Evolutionary conservation across 768 basidiomycete genomes (phyloP), one percentile per base, ranked within the genome.

Genomic region (Symmetrospora coprosmae): DNA sequence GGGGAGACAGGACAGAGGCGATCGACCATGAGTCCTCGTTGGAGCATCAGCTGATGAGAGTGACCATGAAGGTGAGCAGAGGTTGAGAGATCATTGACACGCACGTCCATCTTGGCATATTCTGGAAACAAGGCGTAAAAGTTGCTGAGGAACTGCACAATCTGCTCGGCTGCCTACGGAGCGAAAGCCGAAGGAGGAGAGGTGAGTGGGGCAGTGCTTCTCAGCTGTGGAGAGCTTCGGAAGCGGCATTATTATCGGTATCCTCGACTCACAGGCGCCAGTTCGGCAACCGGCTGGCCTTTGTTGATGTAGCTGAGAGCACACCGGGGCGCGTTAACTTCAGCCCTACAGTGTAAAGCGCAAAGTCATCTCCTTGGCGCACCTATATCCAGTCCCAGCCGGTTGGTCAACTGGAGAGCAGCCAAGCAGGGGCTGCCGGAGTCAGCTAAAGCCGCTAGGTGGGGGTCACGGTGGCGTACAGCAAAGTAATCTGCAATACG

Each of bases 51-150:
- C n/a, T n/a, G n/a, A n/a, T n/a, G n/a, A n/a, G n/a, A n/a, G n/a
- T n/a, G n/a, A n/a, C n/a, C n/a, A 7, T 53, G 5, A n/a, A n/a
- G 28, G 23, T 21, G 33, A 11, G 31, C 19, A 38, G 37, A 3
- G 7, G 2, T 31, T 13, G 31, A 19, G n/a, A 25, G 9, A 35
- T 17, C 19, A 2, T 1, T 11, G 27, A 25, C 21, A 78, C 88
- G 66, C 68, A 92, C 91, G 73, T 97, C 91, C 67, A 86, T 78
- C 37, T 74, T 73, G 66, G 76, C 69, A 69, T 87, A 86, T 69
- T 99, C 90, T 0, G 94, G 92, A 69, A 99, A 97, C 30, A 96
- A 79, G 25, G 75, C 68, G 74, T 94, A 94, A 70, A 92, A 91
- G 69, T 91, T 91, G 48, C 75, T 74, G 64, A 96, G 71, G 73